A percentile compares a stretch with the other conserved stretches of the same genome.
Conservation (phyloP, 768 basidiomycete species). For the Xerocomellus intermedius region DNA sequence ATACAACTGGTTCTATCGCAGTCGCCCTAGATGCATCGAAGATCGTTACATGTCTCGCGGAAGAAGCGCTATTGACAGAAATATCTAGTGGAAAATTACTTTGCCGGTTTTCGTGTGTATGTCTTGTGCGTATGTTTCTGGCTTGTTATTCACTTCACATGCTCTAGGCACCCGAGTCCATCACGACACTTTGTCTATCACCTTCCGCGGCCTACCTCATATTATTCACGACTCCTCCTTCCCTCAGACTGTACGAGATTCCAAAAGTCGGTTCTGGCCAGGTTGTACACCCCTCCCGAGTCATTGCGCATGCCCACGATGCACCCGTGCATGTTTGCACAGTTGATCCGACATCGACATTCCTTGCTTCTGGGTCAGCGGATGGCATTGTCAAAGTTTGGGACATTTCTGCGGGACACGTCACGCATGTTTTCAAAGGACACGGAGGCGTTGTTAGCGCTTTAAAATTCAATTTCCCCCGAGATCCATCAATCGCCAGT, state of each 20-base stretch:
- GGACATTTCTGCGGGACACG: constrained; percentile 83
- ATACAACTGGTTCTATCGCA: constrained; percentile 86
- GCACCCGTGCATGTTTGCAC: constrained; percentile 91
- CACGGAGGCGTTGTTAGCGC: constrained; percentile 98
- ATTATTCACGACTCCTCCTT: constrained; percentile 77
- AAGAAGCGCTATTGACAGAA: constrained; percentile 82
- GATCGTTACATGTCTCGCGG: constrained; percentile 84
- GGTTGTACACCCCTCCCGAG: constrained; percentile 65
- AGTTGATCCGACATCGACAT: constrained; percentile 80
- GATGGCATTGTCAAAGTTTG: constrained; percentile 98
- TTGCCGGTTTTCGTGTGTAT: constrained; percentile 80
- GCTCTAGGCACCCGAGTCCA: constrained; percentile 77
- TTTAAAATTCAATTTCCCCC: constrained; percentile 78
- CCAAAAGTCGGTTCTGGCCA: constrained; percentile 50
- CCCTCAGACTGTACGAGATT: constrained; percentile 81
- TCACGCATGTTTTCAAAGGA: constrained; percentile 93
- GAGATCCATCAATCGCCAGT: constrained; percentile 49
- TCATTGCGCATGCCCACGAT: constrained; percentile 83
- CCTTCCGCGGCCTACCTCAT: constrained; percentile 71
- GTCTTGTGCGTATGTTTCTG: constrained; percentile 31
- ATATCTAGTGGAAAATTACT: constrained; percentile 70
- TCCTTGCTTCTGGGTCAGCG: constrained; percentile 93
- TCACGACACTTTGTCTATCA: constrained; percentile 82
- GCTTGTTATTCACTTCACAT: neutral
- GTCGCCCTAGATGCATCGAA: constrained; percentile 73